phyloP scores from a whole-genome alignment of 177 flowering plant genomes.

The Vitis hybrid region DNA sequence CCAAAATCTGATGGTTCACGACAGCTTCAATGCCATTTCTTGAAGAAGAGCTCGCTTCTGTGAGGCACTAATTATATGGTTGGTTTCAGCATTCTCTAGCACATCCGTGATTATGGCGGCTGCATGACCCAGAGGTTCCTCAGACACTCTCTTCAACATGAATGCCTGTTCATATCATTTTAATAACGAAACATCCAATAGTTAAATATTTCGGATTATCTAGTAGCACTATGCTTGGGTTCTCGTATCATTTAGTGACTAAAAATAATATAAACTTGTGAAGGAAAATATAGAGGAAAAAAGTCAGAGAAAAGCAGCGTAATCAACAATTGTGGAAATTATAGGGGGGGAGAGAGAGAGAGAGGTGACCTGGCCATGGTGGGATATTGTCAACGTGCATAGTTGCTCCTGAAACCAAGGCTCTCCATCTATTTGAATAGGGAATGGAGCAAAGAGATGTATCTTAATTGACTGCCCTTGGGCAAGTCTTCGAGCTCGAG shows the following conservation, averaged over 20 bases:
- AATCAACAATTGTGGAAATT: not conserved
- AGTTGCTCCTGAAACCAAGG: slow-evolving; percentile 84
- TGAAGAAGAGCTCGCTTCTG: slow-evolving; percentile 90
- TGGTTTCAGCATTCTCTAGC: slow-evolving; percentile 87
- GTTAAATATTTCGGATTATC: not conserved
- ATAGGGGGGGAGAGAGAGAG: slow-evolving; percentile 13
- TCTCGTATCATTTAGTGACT: too few species aligned
- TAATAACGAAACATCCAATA: too few species aligned
- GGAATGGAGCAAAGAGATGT: slow-evolving; percentile 66
- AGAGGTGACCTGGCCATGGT: slow-evolving; percentile 87
- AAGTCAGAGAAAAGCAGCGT: not conserved
- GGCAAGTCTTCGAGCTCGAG: slow-evolving; percentile 93
- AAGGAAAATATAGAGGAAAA: too few species aligned
- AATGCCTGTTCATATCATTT: slow-evolving; percentile 61
- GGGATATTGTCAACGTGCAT: slow-evolving; percentile 70
- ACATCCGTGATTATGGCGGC: slow-evolving; percentile 91
- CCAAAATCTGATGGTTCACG: slow-evolving; percentile 23
- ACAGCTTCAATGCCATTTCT: slow-evolving; percentile 89
- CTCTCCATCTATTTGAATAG: slow-evolving; percentile 98
- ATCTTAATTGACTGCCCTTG: slow-evolving; percentile 93
- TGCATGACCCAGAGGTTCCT: slow-evolving; percentile 98
- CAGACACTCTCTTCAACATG: slow-evolving; percentile 86
- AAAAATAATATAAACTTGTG: too few species aligned
- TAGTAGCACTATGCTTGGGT: not conserved
- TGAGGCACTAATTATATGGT: slow-evolving; percentile 66